These are phyloP conservation scores for Yarrowia yakushimensis DNA, from an alignment of 805 yeast species.

Conservation along the genomic window DNA sequence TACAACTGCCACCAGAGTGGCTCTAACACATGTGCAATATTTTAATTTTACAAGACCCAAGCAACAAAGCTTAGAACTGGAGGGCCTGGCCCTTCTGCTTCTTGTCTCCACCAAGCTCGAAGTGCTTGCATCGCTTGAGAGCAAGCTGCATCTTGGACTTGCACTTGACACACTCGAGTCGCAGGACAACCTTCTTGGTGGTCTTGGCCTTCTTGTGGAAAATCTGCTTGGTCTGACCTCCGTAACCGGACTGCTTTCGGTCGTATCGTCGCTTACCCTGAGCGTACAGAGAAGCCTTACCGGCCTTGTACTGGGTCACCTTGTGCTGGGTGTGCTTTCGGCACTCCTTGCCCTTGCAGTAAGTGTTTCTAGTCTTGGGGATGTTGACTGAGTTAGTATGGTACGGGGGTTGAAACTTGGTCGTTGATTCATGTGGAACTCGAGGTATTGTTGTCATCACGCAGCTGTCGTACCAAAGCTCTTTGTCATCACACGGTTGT, in stretches of 20 bases:
- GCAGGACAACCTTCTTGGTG: constrained; percentile 99
- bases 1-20: no score
- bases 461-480: no score
- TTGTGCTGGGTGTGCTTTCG: constrained; percentile 99
- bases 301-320: constrained; percentile 99
- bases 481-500: no score
- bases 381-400: constrained; percentile 74
- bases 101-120: constrained; percentile 99
- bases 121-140: constrained; percentile 99
- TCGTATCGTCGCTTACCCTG: constrained; percentile 99
- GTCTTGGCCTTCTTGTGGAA: constrained; percentile 99
- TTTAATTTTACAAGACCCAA: constrained; percentile 21
- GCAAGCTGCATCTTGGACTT: constrained; percentile 98
- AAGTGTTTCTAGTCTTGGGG: constrained; percentile 99
- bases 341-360: constrained; percentile 99
- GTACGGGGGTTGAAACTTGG: no score
- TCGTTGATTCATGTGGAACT: no score
- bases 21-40: constrained; percentile 20
- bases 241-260: constrained; percentile 99
- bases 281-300: constrained; percentile 98
- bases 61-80: constrained; percentile 78
- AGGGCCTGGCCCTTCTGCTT: constrained; percentile 99
- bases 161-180: constrained; percentile 98
- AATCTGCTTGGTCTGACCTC: constrained; percentile 99
- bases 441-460: no score